These are phyloP conservation scores for Phialocephala subalpina DNA, from an alignment of 2,329 filamentous ascomycete genomes.

Conservation along the genomic window DNA sequence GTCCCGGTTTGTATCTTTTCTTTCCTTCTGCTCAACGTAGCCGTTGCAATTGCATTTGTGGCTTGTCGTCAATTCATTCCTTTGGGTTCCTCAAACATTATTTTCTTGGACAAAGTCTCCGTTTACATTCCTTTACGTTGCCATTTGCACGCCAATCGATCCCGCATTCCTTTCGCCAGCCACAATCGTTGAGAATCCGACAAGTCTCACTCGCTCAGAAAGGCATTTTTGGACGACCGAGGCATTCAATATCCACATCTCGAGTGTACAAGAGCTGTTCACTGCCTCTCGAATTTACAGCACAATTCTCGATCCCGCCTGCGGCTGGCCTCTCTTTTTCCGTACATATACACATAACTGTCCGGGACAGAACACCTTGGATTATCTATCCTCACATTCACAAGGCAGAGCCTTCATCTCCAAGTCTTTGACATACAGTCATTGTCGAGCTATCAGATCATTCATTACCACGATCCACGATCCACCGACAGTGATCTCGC, in stretches of 20 bases:
- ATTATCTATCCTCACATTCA: slow-evolving; percentile 8
- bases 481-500: background rate
- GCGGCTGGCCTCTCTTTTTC: slow-evolving; percentile 10
- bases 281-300: slow-evolving; percentile 4
- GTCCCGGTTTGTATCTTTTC: slow-evolving; percentile 10
- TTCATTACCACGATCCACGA: no score
- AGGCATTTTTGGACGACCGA: background rate
- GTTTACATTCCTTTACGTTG: slow-evolving; percentile 26
- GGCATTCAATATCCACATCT: background rate
- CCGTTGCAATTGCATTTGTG: slow-evolving; percentile 2
- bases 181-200: slow-evolving; percentile 1
- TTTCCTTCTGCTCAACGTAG: slow-evolving; percentile 10
- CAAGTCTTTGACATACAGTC: background rate
- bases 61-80: slow-evolving; percentile 13
- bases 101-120: slow-evolving; percentile 22
- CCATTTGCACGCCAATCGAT: slow-evolving; percentile 8
- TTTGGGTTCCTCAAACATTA: slow-evolving; percentile 11
- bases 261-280: background rate
- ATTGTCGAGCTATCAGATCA: no score
- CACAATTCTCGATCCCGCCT: slow-evolving; percentile 6
- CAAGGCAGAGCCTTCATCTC: slow-evolving; percentile 10
- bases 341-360: background rate
- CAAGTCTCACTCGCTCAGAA: background rate
- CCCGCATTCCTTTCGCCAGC: background rate
- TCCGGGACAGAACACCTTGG: background rate